Evolutionary conservation across 257 asterid species (phyloP), one percentile per base, ranked within the genome.

Genomic region (Lycium barbarum): DNA sequence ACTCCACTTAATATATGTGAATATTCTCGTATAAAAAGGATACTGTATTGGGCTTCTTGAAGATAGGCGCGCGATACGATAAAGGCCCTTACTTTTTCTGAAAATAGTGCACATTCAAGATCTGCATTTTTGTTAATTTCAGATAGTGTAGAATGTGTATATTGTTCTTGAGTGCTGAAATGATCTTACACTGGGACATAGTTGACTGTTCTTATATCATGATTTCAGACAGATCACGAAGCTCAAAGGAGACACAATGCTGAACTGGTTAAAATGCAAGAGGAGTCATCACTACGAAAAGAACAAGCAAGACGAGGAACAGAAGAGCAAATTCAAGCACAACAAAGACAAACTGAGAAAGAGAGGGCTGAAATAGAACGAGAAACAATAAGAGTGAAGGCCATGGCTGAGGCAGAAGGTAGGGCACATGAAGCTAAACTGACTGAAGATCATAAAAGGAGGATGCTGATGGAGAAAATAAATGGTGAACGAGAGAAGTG

Each of bases 251-350:
- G 86, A 47, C 97, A 95, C 88, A 95, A 95, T 88, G 91, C 84
- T 40, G 98, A 97, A 85, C 85, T 97, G 86, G 99, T 91, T 83
- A 92, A 90, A 88, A 90, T 97, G 98, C 99, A 97, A 94, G 99
- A 95, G 93, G 90, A 94, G 91, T 94, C 98, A 71, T 94, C 97
- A 55, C 63, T 91, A 80, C 90, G 97, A 90, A 93, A 90, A 91
- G 99, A 97, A 86, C 96, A 93, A 89, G 97, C 98, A 65, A 93
- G 93, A 87, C 91, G 94, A 86, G 96, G 95, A n/a, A 97, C 97
- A 35, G 98, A 95, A 92, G 97, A 95, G 83, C 96, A 97, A 90
- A 96, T 96, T 87, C 98, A 95, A 91, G 98, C 97, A 84, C 98
- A 93, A 90, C 94, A 92, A 83, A 86, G 98, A 55, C 97, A 91